Conservation (phyloP, 2,329 filamentous ascomycete species). For the Paramyrothecium roridum region DNA sequence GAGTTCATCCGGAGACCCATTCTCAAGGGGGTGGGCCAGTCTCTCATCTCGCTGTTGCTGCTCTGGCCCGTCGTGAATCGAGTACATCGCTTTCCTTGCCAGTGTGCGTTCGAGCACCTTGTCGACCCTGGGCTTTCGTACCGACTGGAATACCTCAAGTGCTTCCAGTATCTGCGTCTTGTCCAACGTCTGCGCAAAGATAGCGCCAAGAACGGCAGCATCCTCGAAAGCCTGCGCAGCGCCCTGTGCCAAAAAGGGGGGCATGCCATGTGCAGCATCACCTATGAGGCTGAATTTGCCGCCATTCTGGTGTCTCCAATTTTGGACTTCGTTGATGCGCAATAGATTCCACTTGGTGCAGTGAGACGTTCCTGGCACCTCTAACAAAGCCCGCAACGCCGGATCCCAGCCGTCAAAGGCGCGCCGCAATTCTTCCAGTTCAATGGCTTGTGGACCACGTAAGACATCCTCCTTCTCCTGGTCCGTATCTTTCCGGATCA, state of each 20-base stretch:
- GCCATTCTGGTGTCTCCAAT: not conserved
- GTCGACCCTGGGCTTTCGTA: not conserved
- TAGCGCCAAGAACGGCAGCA: not conserved
- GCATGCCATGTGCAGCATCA: not conserved
- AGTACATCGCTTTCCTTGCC: not conserved
- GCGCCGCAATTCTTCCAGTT: not conserved
- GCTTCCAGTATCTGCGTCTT: not conserved
- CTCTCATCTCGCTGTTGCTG: not conserved
- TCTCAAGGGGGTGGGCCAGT: not conserved
- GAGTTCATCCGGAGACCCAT: not conserved
- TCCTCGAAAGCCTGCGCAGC: not conserved
- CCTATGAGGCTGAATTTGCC: not conserved
- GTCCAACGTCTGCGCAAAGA: not conserved
- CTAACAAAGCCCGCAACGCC: not conserved
- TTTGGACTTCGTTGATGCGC: not conserved
- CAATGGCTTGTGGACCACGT: not conserved
- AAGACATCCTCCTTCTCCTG: not conserved
- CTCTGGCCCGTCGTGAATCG: not conserved
- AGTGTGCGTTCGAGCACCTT: not conserved
- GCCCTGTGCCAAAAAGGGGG: not conserved
- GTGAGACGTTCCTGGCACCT: not conserved
- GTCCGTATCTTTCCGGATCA: not conserved
- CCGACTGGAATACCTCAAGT: not conserved
- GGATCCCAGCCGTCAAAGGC: not conserved
- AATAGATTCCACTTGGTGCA: not conserved